Base-by-base conservation (phyloP, 2,329 filamentous ascomycete genomes). In the Diaporthe citriasiana region DNA sequence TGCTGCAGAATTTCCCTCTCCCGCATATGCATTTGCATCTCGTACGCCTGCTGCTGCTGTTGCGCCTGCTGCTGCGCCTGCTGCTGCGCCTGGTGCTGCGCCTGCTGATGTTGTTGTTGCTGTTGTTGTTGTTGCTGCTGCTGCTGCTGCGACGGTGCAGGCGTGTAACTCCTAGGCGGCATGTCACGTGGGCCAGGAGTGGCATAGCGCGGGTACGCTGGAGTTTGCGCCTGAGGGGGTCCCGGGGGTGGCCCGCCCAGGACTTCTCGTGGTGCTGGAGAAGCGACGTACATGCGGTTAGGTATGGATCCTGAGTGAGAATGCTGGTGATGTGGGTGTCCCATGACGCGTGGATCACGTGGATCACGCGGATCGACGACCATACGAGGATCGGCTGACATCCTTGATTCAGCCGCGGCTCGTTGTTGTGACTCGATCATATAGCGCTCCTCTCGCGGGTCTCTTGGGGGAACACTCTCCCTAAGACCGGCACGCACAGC, bases 251-350 rank as follows among this genome's bases (percentile, higher is more conserved):
- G 71, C 4, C 59, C 74, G n/a, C 59, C 55, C n/a, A 75, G 66
- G 53, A 71, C 59, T 53, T 75, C 74, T 30, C 74, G 55, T 12
- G 72, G 74, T 27, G 35, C 68, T 19, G 74, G 74, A 38, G 74
- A 75, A 4, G 70, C 71, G 27, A 50, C 65, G 22, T 71, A 75
- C 27, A 70, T 47, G 40, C 74, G 74, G 40, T 60, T 17, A 12
- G 70, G 59, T 25, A 75, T 74, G 35, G 74, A 75, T 1, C 74
- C 74, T 22, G 74, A 75, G 35, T 75, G 74, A 25, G 74, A 72
- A 56, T 75, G 74, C 35, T 74, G 72, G 55, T 75, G 74, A 25
- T 65, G 51, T 19, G 74, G 68, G 50, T 75, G 74, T 30, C 74
- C 60, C 74, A 75, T 75, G 42, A 75, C 19, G 25, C 69, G 73